Evolutionary conservation across 169 alveolate species (phyloP), one percentile per base, ranked within the genome.

Genomic region (Plasmodium chabaudi): DNA sequence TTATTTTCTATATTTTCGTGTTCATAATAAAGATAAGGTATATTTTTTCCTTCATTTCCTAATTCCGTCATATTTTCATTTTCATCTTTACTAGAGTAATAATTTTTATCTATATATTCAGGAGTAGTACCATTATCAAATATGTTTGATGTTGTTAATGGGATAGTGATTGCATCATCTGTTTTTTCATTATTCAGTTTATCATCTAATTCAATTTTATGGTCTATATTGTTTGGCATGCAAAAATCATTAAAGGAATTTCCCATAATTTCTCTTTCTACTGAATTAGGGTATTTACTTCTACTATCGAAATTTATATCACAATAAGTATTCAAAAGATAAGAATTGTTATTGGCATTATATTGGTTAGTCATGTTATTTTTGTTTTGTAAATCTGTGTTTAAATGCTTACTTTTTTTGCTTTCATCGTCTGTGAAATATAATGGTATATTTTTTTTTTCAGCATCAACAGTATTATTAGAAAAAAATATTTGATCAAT

Each of bases 361-460:
- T 0, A 15, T 51, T 51, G 23, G 19, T 0, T 15, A 12, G n/a
- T 15, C 19, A 13, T 15, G 21, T 3, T 51, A 12, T 51, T 3
- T 15, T 17, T 51, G 0, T 51, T 15, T 15, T 51, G n/a, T 1
- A 15, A 13, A 15, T 51, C 23, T 51, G 0, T 69, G 42, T 17
- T 7, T 34, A 25, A 51, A 19, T 15, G 13, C 6, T 13, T 34
- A 9, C n/a, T 13, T 34, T 77, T 65, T 6, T 21, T 44, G 19
- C 42, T 49, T n/a, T 77, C 89, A 57, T 77, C 89, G 17, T 77
- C 89, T n/a, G 89, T 49, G 44, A 77, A 77, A 53, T 63, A 61
- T 21, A 61, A 47, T 4, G 88, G 74, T 19, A 61, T 74, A 21
- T 63, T 56, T 65, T 74, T 74, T 73, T 74, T 74, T 46, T 44